Evolutionary conservation across 2,329 filamentous ascomycete species (phyloP).

Genomic region (Trichoderma atroviride): DNA sequence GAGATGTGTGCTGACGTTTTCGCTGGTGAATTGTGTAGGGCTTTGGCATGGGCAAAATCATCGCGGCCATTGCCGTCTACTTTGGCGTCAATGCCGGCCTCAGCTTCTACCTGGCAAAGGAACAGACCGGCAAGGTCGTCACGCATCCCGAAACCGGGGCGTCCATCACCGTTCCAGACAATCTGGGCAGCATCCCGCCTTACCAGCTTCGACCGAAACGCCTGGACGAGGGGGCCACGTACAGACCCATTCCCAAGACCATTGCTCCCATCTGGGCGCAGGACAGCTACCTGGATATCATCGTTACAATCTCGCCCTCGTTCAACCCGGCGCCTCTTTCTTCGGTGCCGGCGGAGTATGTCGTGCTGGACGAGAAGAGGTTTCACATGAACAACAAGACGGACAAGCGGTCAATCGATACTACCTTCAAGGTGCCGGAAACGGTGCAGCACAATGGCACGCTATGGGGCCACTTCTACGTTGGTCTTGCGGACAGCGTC

Average conservation of each 20-base stretch:
- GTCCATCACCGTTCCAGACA: slow-evolving; percentile 55
- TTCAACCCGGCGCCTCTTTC: slow-evolving; percentile 69
- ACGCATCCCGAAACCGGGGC: slow-evolving; percentile 55
- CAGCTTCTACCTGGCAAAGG: slow-evolving; percentile 55
- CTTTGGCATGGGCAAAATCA: slow-evolving; percentile 49
- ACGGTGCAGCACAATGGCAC: slow-evolving; percentile 90
- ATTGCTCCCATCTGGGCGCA: slow-evolving; percentile 87
- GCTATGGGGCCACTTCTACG: slow-evolving; percentile 91
- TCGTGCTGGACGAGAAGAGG: slow-evolving; percentile 77
- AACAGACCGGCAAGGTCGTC: slow-evolving; percentile 50
- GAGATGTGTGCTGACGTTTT: not conserved
- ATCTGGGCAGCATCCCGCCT: slow-evolving; percentile 61
- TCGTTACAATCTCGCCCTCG: slow-evolving; percentile 80
- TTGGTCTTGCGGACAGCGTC: slow-evolving; percentile 73
- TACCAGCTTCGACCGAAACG: slow-evolving; percentile 65
- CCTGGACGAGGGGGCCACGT: slow-evolving; percentile 63
- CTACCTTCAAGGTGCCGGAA: slow-evolving; percentile 74
- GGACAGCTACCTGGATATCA: slow-evolving; percentile 77
- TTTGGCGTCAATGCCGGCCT: slow-evolving; percentile 62
- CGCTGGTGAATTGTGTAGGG: slow-evolving; percentile 31
- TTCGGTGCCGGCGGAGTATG: slow-evolving; percentile 64
- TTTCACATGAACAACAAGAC: slow-evolving; percentile 80
- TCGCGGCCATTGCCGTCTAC: slow-evolving; percentile 58
- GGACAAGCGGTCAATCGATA: slow-evolving; percentile 76
- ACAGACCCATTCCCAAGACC: slow-evolving; percentile 66